Conservation (phyloP, 2,329 filamentous ascomycete species). For the Fusarium xylarioides region DNA sequence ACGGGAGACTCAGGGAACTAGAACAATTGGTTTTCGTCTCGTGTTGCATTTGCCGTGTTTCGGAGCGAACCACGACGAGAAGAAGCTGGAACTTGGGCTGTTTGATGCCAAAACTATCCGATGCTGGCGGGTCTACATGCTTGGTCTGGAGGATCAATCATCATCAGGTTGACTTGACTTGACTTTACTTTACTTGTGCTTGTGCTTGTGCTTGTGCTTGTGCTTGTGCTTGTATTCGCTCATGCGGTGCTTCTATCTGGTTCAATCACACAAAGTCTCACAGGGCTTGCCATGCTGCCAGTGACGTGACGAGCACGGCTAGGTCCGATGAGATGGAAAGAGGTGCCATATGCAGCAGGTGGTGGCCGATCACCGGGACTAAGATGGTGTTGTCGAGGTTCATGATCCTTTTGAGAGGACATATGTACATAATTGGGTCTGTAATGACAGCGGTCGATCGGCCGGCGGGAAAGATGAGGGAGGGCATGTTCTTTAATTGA, state of each 20-base stretch:
- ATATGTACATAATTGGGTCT: not conserved
- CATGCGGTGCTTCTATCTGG: conserved; percentile 1
- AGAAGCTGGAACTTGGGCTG: not conserved
- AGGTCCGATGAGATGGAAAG: not conserved
- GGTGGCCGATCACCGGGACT: conserved; percentile 5
- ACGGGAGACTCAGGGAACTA: not conserved
- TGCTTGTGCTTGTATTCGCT: not conserved
- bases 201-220: not conserved
- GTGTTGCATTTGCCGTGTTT: not conserved
- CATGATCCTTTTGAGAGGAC: not conserved
- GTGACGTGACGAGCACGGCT: not conserved
- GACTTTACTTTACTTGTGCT: not conserved
- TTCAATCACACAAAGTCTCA: not conserved
- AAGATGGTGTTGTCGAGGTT: conserved; percentile 21
- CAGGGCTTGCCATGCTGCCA: conserved; percentile 1
- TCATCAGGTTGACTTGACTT: not conserved
- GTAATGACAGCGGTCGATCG: conserved; percentile 17
- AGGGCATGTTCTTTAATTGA: not conserved
- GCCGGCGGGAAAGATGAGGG: conserved; percentile 3
- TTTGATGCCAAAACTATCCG: conserved; percentile 1
- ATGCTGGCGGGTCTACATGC: not conserved
- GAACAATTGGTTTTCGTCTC: not conserved
- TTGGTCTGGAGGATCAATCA: not conserved
- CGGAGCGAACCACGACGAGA: not conserved
- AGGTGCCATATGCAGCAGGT: conserved; percentile 24